Conservation (phyloP, 2,329 filamentous ascomycete genomes). For the Neospermospora avenae region DNA sequence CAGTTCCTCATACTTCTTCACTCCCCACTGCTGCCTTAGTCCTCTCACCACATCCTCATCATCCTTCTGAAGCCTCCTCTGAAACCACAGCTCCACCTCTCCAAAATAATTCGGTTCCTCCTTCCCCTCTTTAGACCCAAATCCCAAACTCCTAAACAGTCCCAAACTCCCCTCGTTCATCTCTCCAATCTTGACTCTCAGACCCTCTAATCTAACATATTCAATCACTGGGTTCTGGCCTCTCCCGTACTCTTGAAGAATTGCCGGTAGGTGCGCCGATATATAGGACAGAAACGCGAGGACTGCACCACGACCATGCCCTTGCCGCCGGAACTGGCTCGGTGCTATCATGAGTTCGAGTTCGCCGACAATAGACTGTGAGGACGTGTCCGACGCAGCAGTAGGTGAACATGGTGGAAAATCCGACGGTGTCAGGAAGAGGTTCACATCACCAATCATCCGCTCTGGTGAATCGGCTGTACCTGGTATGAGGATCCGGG, state of each 20-base stretch:
- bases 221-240: not conserved
- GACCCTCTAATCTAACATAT: constrained; percentile 36
- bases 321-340: constrained; percentile 52
- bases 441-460: constrained; percentile 75
- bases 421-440: constrained; percentile 63
- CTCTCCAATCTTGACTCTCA: constrained; percentile 60
- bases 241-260: constrained; percentile 55
- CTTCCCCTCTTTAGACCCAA: constrained; percentile 41
- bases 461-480: constrained; percentile 49
- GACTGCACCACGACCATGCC: constrained; percentile 64
- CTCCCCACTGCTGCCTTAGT: constrained; percentile 33
- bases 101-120: constrained; percentile 60
- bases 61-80: constrained; percentile 30
- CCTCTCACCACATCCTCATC: constrained; percentile 25
- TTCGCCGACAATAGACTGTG: constrained; percentile 59
- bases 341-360: constrained; percentile 84
- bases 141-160: constrained; percentile 60
- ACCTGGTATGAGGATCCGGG: constrained; percentile 1
- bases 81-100: constrained; percentile 54
- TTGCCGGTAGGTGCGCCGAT: constrained; percentile 44
- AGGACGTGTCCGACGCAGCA: constrained; percentile 34
- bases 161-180: constrained; percentile 53
- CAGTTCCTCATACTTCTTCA: constrained; percentile 39
- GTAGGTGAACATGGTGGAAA: constrained; percentile 41
- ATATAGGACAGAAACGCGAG: constrained; percentile 70